Conservation (phyloP, 2,329 filamentous ascomycete species). For the Sclerotinia subarctica region DNA sequence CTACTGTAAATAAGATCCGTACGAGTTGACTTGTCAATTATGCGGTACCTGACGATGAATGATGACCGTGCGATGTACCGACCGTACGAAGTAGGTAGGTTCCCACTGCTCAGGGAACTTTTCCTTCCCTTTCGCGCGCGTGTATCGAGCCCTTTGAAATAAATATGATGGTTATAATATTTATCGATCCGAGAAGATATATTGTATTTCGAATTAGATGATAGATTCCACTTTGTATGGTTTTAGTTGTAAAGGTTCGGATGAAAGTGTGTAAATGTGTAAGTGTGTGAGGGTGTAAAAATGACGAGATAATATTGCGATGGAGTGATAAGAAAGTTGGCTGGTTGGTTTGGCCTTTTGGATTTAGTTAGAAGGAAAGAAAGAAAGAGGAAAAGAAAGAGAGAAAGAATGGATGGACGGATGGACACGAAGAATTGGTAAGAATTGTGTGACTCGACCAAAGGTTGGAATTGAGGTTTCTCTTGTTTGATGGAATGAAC, state of each 20-base stretch:
- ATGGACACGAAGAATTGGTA: neutral
- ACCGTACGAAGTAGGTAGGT: neutral
- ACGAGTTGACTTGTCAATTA: constrained; percentile 22
- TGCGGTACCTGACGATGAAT: constrained; percentile 22
- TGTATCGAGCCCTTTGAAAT: constrained; percentile 6
- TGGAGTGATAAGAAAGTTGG: constrained; percentile 6
- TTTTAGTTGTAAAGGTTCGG: neutral
- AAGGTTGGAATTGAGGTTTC: neutral
- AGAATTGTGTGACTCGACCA: neutral
- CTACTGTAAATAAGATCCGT: constrained; percentile 14
- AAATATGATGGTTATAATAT: neutral
- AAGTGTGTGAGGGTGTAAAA: too few relatives aligned
- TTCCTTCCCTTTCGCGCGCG: constrained; percentile 17
- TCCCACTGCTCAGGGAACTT: constrained; percentile 3
- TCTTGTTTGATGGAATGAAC: neutral
- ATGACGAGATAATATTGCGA: constrained; percentile 1
- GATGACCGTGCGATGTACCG: constrained; percentile 21
- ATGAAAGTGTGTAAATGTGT: neutral
- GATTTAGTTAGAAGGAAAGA: too few relatives aligned
- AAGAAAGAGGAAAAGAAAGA: neutral
- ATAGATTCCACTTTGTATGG: neutral
- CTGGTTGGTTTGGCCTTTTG: neutral
- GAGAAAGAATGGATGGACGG: neutral
- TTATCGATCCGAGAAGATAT: neutral
- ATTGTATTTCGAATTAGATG: neutral